phyloP scores from a whole-genome alignment of 73 alveolate species.

The Paramecium pentaurelia region DNA sequence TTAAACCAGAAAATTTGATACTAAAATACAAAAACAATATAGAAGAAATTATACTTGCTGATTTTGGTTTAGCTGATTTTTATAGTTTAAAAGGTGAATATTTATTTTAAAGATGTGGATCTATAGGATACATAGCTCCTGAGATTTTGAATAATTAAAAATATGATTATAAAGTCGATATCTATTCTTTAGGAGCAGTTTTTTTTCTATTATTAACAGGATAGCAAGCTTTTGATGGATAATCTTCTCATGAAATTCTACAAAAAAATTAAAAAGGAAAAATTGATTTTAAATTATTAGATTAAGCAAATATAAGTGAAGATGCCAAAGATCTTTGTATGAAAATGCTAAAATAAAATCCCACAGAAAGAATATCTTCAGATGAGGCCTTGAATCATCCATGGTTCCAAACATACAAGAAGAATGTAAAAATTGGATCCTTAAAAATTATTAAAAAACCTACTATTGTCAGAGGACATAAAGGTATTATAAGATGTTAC shows the following conservation, averaged over 20 bases:
- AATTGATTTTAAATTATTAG: background rate
- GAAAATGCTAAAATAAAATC: background rate
- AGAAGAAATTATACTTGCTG: background rate
- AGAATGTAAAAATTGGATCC: background rate
- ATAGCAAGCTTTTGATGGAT: background rate
- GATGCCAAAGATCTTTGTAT: background rate
- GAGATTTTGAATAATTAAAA: slow-evolving; percentile 69
- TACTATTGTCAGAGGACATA: background rate
- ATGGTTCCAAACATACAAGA: background rate
- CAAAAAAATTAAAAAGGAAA: background rate
- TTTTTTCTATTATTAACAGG: slow-evolving; percentile 70
- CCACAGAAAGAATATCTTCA: background rate
- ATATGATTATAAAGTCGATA: slow-evolving; percentile 69
- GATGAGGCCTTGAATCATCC: background rate
- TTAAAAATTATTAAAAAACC: background rate
- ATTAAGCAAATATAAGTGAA: background rate
- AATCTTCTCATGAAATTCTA: background rate
- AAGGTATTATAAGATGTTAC: background rate
- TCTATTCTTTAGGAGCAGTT: slow-evolving; percentile 75
- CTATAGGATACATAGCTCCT: slow-evolving; percentile 81
- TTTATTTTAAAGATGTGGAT: slow-evolving; percentile 63
- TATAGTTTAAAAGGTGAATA: background rate
- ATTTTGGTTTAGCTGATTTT: slow-evolving; percentile 35
- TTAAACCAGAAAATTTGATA: slow-evolving; percentile 43
- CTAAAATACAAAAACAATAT: background rate